These are phyloP conservation scores for Zymoseptoria passerinii DNA, from an alignment of 2,329 filamentous ascomycete genomes.

Conservation along the genomic window DNA sequence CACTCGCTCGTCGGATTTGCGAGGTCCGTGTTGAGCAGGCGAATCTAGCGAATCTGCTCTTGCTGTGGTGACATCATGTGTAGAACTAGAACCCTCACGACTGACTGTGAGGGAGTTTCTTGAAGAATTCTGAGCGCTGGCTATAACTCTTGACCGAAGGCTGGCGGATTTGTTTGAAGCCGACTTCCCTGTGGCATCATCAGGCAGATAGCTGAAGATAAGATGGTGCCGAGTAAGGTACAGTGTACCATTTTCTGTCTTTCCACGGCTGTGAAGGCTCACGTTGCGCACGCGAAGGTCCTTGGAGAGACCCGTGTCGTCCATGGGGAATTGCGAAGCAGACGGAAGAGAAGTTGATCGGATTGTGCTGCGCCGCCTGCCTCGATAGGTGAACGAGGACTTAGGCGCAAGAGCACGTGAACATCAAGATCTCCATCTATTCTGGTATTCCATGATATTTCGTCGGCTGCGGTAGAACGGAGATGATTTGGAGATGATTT, in stretches of 20 bases:
- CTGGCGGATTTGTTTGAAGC: background rate
- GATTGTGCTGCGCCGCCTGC: background rate
- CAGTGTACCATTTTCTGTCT: conserved; percentile 50
- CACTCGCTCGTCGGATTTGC: background rate
- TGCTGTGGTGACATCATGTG: background rate
- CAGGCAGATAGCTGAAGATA: conserved; percentile 52
- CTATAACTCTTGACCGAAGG: background rate
- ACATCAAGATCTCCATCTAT: background rate
- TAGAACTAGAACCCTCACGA: background rate
- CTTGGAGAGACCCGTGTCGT: background rate
- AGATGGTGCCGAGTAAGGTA: conserved; percentile 57
- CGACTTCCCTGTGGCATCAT: conserved; percentile 8
- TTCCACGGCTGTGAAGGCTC: conserved; percentile 49
- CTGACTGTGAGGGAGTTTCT: background rate
- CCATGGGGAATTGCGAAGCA: background rate
- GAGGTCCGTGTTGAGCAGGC: background rate
- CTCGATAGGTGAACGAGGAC: background rate
- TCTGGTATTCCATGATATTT: background rate
- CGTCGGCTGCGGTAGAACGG: background rate
- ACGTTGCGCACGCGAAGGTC: conserved; percentile 48
- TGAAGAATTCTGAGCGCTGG: background rate
- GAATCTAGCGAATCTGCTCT: background rate
- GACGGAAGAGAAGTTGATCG: background rate
- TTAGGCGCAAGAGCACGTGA: background rate
- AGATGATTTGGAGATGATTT: background rate